Conservation (phyloP, 163 green algal species). For the Prototheca wickerhamii region DNA sequence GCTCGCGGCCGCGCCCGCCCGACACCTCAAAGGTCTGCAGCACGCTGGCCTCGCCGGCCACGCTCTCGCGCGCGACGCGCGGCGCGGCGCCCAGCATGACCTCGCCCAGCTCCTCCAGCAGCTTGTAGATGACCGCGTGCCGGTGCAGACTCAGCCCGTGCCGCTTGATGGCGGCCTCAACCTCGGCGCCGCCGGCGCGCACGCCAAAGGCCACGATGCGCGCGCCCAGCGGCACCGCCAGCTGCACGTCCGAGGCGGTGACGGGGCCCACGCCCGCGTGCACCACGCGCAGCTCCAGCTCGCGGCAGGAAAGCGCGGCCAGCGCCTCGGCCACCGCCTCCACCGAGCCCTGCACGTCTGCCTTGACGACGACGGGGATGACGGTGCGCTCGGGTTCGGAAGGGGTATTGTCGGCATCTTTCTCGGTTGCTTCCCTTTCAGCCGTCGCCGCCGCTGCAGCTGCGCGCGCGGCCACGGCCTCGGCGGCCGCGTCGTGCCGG, state of each 20-base stretch:
- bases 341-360: conserved; percentile 73
- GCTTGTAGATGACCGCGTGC: conserved; percentile 79
- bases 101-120: conserved; percentile 64
- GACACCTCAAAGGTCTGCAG: conserved; percentile 45
- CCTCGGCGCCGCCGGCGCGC: conserved; percentile 16
- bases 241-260: conserved; percentile 62
- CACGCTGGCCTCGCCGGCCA: conserved; percentile 52
- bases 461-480: neutral
- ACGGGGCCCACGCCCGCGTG: conserved; percentile 70
- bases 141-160: conserved; percentile 23
- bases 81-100: conserved; percentile 46
- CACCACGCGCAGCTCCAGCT: conserved; percentile 44
- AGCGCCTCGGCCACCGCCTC: conserved; percentile 68
- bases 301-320: conserved; percentile 22
- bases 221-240: conserved; percentile 59
- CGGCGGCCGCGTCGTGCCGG: neutral
- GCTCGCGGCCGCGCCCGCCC: conserved; percentile 4
- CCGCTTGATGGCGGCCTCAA: conserved; percentile 38
- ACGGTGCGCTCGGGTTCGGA: conserved; percentile 9
- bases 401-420: conserved; percentile 9
- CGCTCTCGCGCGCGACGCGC: conserved; percentile 30
- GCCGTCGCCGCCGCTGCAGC: neutral
- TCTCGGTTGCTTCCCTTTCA: conserved; percentile 1
- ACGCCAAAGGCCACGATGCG: conserved; percentile 78
- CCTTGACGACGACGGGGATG: conserved; percentile 70